Evolutionary conservation across 1,139 yeast genomes (phyloP), one percentile per base, ranked within the genome.

Genomic region (Waltiozyma sp.): DNA sequence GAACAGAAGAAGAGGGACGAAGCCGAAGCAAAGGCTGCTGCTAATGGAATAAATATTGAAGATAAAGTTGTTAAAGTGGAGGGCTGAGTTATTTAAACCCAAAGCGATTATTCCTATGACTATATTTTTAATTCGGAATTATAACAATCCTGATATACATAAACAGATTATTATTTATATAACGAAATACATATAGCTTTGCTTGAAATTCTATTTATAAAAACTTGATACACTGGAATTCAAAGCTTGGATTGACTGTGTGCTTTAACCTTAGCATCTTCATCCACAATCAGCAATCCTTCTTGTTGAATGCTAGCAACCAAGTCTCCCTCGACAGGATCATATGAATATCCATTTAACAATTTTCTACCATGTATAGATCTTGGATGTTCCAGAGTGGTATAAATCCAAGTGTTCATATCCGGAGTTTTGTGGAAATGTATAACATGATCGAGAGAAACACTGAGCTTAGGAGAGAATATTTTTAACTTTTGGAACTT

Each of bases 261-360:
- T 18, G 5, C 11, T 13, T 33, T 16, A 33, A 13, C 21, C 14
- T 18, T 31, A 19, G 37, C 38, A 19, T 45, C 43, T 45, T 50
- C 56, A 38, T 47, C 45, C 28, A 52, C 43, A 6, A 57, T 55
- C 5, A 60, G 72, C 47, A 77, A 63, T 0, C 85, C 89, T 59
- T 83, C 89, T 59, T 83, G 93, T 10, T 78, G 58, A 4, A 80
- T 68, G 0, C 82, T 72, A 2, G 87, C 86, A 3, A 79, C 71
- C 46, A 80, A 73, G 15, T 65, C 66, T 1, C 41, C 40, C 1
- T 44, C 19, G 1, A 81, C 64, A 2, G 80, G 80, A 33, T 70
- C 66, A 57, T 66, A 83, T 54, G 81, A 66, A 47, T 80, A 81
- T 11, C 79, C 85, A 49, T 71, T 72, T 50, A 79, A 62, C 39